Conservation (phyloP, 352 stramenopile species). For the Globisporangium heterothallicum region DNA sequence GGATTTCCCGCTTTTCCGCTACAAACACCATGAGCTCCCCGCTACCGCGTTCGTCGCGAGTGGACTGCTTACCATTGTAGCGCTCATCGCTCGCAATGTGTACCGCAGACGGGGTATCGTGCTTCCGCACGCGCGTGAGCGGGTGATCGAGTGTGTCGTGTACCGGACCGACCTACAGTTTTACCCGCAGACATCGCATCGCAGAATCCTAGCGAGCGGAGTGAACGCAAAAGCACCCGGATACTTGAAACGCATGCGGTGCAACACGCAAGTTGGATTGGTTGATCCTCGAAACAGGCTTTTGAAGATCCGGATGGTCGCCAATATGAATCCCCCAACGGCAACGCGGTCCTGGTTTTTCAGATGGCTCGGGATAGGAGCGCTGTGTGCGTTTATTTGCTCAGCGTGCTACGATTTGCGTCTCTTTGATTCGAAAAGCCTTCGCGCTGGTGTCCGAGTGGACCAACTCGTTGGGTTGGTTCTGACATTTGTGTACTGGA, state of each 20-base stretch:
- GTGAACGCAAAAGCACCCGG: background rate
- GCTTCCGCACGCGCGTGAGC: background rate
- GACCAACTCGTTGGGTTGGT: background rate
- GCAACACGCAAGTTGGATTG: background rate
- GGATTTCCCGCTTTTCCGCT: background rate
- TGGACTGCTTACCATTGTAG: slow-evolving; percentile 10
- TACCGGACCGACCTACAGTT: slow-evolving; percentile 11
- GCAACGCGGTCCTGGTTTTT: background rate
- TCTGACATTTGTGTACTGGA: slow-evolving; percentile 1
- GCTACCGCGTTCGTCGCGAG: slow-evolving; percentile 6
- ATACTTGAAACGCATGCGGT: slow-evolving; percentile 10
- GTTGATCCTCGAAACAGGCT: slow-evolving; percentile 9
- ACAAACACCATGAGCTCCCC: slow-evolving; percentile 4
- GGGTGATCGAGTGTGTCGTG: slow-evolving; percentile 7
- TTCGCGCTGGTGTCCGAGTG: background rate
- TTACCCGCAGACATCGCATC: background rate
- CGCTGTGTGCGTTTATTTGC: background rate
- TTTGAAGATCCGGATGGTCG: background rate
- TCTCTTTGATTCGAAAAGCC: background rate
- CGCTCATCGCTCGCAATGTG: slow-evolving; percentile 12
- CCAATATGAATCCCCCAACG: background rate
- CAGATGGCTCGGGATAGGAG: background rate
- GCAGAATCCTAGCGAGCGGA: background rate
- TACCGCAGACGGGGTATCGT: slow-evolving; percentile 8
- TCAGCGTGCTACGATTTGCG: background rate